Conservation (phyloP, 441 rosid genomes). For the Aquilaria agallochum region DNA sequence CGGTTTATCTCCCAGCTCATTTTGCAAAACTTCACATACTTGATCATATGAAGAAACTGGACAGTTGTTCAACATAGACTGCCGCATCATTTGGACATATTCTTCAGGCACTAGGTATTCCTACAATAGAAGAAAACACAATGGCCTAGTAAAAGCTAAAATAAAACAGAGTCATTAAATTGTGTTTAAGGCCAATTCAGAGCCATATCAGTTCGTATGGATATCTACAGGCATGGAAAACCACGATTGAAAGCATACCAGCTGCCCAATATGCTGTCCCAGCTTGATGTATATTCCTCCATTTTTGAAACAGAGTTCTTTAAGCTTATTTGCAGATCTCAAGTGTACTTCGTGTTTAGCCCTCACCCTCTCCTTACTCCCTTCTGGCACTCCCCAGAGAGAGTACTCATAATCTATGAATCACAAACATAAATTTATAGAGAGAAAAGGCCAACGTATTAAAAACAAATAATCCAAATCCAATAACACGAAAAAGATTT, state of each 20-base stretch:
- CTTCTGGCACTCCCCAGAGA: constrained; percentile 74
- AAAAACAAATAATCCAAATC: neutral
- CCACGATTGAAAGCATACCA: constrained; percentile 40
- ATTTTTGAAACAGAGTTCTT: constrained; percentile 83
- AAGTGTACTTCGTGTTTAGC: constrained; percentile 84
- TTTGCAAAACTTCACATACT: constrained; percentile 84
- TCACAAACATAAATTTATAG: constrained; percentile 1
- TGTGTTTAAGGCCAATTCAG: too few relatives aligned
- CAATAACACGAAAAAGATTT: neutral
- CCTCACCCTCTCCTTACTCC: constrained; percentile 58
- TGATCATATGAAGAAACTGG: constrained; percentile 94
- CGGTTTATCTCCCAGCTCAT: constrained; percentile 84
- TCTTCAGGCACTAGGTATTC: constrained; percentile 89
- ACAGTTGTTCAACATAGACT: constrained; percentile 88
- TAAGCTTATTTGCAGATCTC: constrained; percentile 88
- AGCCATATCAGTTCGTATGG: neutral
- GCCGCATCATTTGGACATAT: constrained; percentile 83
- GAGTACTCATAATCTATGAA: constrained; percentile 81
- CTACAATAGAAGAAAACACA: constrained; percentile 22
- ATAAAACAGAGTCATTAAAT: too few relatives aligned
- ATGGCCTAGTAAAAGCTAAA: too few relatives aligned
- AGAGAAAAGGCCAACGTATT: neutral
- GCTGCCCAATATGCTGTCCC: constrained; percentile 88
- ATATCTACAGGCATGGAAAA: neutral
- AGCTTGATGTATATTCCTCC: constrained; percentile 96